A percentile compares a stretch with the other conserved stretches of the same genome.
Evolutionary conservation across 225 moss, liverwort and hornwort genomes (phyloP).

Genomic region (Takakia lepidozioides): DNA sequence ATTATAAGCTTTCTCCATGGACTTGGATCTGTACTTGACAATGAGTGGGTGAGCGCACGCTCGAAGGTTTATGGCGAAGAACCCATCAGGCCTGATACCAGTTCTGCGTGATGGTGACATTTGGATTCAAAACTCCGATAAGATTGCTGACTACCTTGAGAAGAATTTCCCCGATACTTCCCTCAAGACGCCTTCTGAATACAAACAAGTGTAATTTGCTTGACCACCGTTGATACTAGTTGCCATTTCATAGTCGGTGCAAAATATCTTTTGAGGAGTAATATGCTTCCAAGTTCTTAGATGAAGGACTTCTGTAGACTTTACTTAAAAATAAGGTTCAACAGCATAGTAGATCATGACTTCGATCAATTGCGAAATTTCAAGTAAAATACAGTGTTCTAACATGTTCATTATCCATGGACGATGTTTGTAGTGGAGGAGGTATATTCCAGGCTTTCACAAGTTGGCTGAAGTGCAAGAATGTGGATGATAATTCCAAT

Average conservation of each 20-base stretch:
- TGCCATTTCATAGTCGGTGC: neutral
- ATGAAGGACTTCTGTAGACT: no score
- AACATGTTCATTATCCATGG: neutral
- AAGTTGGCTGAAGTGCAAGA: constrained; percentile 67
- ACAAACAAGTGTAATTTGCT: constrained; percentile 72
- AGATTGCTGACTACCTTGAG: constrained; percentile 74
- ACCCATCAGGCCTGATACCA: constrained; percentile 84
- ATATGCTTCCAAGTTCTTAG: neutral
- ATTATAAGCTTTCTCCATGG: no score
- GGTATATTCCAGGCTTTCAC: constrained; percentile 64
- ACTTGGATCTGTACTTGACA: no score
- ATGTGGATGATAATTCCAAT: constrained; percentile 49
- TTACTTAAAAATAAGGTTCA: no score
- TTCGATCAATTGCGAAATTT: no score
- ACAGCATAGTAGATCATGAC: no score
- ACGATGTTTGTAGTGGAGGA: constrained; percentile 44
- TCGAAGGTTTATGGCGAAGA: constrained; percentile 73
- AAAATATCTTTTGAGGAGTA: neutral
- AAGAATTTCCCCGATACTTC: constrained; percentile 53
- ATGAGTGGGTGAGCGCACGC: no score
- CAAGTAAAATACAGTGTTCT: no score
- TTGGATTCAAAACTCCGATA: constrained; percentile 90
- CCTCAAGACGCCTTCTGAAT: constrained; percentile 47
- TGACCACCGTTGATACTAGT: no score
- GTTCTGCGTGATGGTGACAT: constrained; percentile 67